phyloP scores from a whole-genome alignment of 805 yeast genomes.

The Monosporozyma yasuniensis region DNA sequence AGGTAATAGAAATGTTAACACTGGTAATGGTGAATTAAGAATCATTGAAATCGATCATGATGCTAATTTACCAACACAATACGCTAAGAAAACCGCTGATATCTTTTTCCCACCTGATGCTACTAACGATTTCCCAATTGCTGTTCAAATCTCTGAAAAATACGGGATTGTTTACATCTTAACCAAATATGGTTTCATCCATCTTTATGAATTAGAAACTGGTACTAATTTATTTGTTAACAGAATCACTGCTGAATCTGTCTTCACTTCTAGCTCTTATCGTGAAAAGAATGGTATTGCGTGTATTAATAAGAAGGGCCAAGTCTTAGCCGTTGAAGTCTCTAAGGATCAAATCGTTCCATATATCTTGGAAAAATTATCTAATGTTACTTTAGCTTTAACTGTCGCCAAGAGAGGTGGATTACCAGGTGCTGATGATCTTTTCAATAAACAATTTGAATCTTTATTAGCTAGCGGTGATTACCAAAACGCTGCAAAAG shows the following conservation, averaged over 20 bases:
- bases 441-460: constrained; percentile 87
- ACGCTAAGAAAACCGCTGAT: constrained; percentile 82
- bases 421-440: constrained; percentile 91
- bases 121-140: constrained; percentile 89
- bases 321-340: constrained; percentile 85
- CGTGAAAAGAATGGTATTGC: constrained; percentile 73
- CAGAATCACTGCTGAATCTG: constrained; percentile 92
- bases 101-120: constrained; percentile 97
- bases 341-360: constrained; percentile 80
- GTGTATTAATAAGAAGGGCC: constrained; percentile 91
- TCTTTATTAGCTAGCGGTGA: constrained; percentile 75
- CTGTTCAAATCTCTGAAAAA: constrained; percentile 74
- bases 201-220: constrained; percentile 85
- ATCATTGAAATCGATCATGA: constrained; percentile 94
- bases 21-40: constrained; percentile 74
- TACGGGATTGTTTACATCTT: constrained; percentile 83
- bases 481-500: constrained; percentile 86
- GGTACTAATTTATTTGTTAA: constrained; percentile 91
- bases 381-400: constrained; percentile 80
- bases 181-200: constrained; percentile 95
- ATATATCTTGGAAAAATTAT: constrained; percentile 75
- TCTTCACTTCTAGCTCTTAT: constrained; percentile 77
- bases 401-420: constrained; percentile 92
- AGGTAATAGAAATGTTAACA: constrained; percentile 76
- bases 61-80: constrained; percentile 63